Evolutionary conservation across 2,329 filamentous ascomycete species (phyloP), one percentile per base, ranked within the genome.

Genomic region (Sporothrix pallida): DNA sequence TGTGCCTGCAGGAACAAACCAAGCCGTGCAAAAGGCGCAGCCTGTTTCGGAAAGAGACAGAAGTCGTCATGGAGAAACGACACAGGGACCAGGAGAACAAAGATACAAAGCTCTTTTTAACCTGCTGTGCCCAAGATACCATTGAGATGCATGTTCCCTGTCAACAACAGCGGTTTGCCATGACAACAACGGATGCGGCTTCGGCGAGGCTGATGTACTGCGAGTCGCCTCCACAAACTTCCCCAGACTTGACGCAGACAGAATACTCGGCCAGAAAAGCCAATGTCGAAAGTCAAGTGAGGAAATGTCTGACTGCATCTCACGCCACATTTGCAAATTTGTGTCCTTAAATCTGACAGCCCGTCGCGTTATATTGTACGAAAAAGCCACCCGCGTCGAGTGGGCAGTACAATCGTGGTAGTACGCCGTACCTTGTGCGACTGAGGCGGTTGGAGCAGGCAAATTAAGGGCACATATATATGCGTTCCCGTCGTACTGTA

Each of bases 21-120:
- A 63, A 23, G 37, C 60, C 60, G 31, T 17, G 15, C 31, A 20
- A 63, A 44, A 63, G 62, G 62, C 62, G 37, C 42, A 65, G 37
- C 17, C 62, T 65, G 37, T 65, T 65, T 65, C 62, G 62, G 62
- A 48, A 46, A 46, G 62, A 65, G 62, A 65, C 60, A 46, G 13
- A n/a, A 46, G 9, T 8, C 56, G 62, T 46, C 62, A 23, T 65
- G 58, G 12, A 58, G 23, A 58, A 58, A 58, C 17, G 4, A 5
- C 54, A 31, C 10, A 20, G 54, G 12, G 54, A 56, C 54, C 31
- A 37, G 52, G 52, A 20, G 52, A 54, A 54, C 8, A 20, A 63
- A 44, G 15, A n/a, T 12, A 3, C 60, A 13, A 42, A 9, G 23
- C 12, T 10, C 56, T n/a, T 17, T 17, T 48, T 48, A 17, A 20